Conservation (phyloP, 2,329 filamentous ascomycete genomes). For the Exserohilum rostratum region DNA sequence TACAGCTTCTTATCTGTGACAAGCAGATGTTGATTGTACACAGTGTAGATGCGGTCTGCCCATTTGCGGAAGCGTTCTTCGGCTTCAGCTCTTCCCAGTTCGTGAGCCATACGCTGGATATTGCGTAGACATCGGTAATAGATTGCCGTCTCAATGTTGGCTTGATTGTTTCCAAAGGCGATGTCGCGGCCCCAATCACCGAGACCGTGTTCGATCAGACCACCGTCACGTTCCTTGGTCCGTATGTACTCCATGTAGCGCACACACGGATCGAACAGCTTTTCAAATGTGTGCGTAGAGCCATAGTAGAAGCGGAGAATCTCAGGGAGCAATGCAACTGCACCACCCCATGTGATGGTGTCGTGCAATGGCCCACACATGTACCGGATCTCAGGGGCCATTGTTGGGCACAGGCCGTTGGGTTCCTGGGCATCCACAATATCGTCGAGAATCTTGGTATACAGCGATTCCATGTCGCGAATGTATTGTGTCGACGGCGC, state of each 20-base stretch:
- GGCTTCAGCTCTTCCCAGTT: conserved; percentile 16
- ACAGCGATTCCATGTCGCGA: conserved; percentile 55
- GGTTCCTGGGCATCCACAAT: conserved; percentile 55
- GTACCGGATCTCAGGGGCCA: conserved; percentile 56
- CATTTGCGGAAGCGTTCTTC: conserved; percentile 24
- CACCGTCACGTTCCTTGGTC: conserved; percentile 49
- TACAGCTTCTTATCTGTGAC: conserved; percentile 27
- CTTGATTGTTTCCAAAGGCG: conserved; percentile 53
- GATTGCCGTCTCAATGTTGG: conserved; percentile 54
- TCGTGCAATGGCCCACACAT: conserved; percentile 58
- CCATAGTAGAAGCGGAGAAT: conserved; percentile 51
- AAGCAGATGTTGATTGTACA: conserved; percentile 30
- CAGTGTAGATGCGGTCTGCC: conserved; percentile 27
- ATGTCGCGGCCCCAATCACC: conserved; percentile 55
- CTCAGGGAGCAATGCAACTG: conserved; percentile 42
- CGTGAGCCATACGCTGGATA: conserved; percentile 45
- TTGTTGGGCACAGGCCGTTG: conserved; percentile 54
- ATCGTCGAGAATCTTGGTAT: conserved; percentile 56
- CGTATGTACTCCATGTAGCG: conserved; percentile 53
- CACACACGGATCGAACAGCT: conserved; percentile 48
- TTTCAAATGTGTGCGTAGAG: conserved; percentile 46
- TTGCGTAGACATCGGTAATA: conserved; percentile 47
- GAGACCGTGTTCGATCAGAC: conserved; percentile 53
- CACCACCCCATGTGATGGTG: conserved; percentile 55
- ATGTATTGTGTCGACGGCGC: conserved; percentile 44